These are phyloP conservation scores for Quercus gilva DNA, from an alignment of 306 rosid species.

Conservation along the genomic window DNA sequence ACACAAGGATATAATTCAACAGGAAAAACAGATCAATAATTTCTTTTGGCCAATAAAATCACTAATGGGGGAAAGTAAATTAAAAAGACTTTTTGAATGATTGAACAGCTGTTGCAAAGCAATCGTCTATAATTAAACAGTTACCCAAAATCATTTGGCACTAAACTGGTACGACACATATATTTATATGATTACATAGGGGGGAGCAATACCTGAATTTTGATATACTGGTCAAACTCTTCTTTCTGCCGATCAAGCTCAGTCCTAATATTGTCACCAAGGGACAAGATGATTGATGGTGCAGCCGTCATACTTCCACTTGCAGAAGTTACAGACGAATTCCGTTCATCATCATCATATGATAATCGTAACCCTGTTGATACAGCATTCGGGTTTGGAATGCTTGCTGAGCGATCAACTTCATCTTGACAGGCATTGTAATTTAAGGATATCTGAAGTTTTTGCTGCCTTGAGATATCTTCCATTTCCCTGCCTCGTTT, in stretches of 20 bases:
- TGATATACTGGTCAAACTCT: slow-evolving; percentile 73
- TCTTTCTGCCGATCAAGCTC: slow-evolving; percentile 85
- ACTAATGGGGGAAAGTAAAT: neutral
- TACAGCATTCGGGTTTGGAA: slow-evolving; percentile 75
- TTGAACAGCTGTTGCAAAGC: too few species aligned
- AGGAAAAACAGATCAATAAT: neutral
- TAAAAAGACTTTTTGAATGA: neutral
- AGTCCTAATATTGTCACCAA: slow-evolving; percentile 65
- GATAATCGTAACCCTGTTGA: slow-evolving; percentile 91
- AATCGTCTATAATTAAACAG: neutral
- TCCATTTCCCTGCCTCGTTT: slow-evolving; percentile 62
- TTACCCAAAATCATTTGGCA: neutral
- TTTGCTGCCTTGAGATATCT: slow-evolving; percentile 72
- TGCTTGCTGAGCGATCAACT: slow-evolving; percentile 58
- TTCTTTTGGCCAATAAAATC: neutral
- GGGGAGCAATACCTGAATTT: slow-evolving; percentile 60
- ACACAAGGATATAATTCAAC: neutral
- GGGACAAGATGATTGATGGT: slow-evolving; percentile 60
- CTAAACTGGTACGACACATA: neutral
- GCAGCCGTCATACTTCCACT: slow-evolving; percentile 80
- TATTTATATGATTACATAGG: neutral
- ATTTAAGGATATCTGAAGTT: slow-evolving; percentile 78
- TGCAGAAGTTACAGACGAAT: slow-evolving; percentile 88
- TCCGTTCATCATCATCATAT: slow-evolving; percentile 85
- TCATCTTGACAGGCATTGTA: slow-evolving; percentile 70